phyloP scores from a whole-genome alignment of 805 yeast species.

The Saccharomycopsis sp. region DNA sequence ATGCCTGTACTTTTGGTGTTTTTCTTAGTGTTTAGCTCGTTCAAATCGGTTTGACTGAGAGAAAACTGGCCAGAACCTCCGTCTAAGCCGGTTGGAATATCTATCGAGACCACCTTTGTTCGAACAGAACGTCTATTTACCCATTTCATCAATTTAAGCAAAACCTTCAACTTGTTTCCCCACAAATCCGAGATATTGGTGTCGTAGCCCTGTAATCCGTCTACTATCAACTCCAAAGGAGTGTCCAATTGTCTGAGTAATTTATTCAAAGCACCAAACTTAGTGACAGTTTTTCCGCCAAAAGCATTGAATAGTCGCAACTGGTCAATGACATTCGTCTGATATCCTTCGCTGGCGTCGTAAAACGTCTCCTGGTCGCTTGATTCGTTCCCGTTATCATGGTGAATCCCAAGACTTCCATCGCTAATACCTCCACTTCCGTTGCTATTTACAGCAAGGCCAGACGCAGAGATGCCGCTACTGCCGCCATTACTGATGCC shows the following conservation, averaged over 20 bases:
- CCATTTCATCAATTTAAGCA: conserved; percentile 55
- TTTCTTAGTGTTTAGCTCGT: not conserved
- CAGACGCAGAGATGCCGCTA: conserved; percentile 13
- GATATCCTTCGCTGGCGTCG: conserved; percentile 33
- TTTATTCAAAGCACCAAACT: conserved; percentile 31
- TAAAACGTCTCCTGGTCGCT: conserved; percentile 23
- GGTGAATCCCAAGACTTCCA: conserved; percentile 20
- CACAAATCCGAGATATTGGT: conserved; percentile 54
- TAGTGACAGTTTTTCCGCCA: conserved; percentile 64
- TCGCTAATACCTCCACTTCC: conserved; percentile 2
- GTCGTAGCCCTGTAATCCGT: conserved; percentile 82
- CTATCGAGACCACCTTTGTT: conserved; percentile 55
- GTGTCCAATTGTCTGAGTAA: conserved; percentile 47
- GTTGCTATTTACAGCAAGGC: conserved; percentile 14
- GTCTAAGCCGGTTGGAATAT: conserved; percentile 78
- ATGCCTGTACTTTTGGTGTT: not conserved
- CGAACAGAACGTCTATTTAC: conserved; percentile 42
- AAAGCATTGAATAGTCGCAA: conserved; percentile 46
- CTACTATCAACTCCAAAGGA: conserved; percentile 74
- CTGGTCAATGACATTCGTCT: conserved; percentile 43
- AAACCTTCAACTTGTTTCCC: conserved; percentile 33
- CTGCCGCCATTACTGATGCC: not conserved
- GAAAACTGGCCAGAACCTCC: conserved; percentile 63
- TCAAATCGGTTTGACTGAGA: conserved; percentile 4
- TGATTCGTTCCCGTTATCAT: not conserved